Base-by-base conservation (phyloP, 441 rosid species). In the Omphalea diandra region DNA sequence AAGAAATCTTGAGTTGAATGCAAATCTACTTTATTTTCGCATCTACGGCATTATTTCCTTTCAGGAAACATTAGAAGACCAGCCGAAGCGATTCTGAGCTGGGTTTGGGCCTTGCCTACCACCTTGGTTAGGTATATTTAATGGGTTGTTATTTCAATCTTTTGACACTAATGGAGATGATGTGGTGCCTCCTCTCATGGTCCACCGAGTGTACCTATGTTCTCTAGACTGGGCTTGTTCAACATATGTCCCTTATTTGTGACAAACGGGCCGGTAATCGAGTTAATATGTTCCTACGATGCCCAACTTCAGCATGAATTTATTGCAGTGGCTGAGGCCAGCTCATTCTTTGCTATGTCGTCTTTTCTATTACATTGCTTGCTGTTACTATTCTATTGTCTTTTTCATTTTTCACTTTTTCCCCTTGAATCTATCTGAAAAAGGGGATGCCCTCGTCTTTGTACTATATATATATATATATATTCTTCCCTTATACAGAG, bases 261-360 rank as follows among this genome's bases (percentile, higher is more conserved):
- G 54, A 29, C 31, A 17, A 10, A 60, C 17, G 56, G 61, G 22
- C 7, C 7, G 24, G 15, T 24, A 31, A 31, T 57, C 40, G 11
- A 57, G 22, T 18, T 41, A 31, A 7, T 18, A 2, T 27, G 29
- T 5, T 43, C 40, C 27, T 31, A 7, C 5, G 46, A 10, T n/a
- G 11, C 63, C 63, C 56, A 20, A 33, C 14, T 15, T 7, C 15
- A 5, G 53, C 53, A 64, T 72, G 64, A 32, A 60, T 49, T 49
- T 35, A 33, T 52, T 49, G 46, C 47, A 9, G 12, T 38, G 1
- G 53, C 49, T 56, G 59, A 56, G 65, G 64, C 61, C 74, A 69
- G 74, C 74, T 69, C 52, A 64, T 59, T 54, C 58, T 11, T 44
- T 64, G 36, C 7, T 24, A n/a, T 10, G 12, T 27, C 35, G 38